Evolutionary conservation across 768 basidiomycete genomes (phyloP).

Genomic region (Suillus bovinus): DNA sequence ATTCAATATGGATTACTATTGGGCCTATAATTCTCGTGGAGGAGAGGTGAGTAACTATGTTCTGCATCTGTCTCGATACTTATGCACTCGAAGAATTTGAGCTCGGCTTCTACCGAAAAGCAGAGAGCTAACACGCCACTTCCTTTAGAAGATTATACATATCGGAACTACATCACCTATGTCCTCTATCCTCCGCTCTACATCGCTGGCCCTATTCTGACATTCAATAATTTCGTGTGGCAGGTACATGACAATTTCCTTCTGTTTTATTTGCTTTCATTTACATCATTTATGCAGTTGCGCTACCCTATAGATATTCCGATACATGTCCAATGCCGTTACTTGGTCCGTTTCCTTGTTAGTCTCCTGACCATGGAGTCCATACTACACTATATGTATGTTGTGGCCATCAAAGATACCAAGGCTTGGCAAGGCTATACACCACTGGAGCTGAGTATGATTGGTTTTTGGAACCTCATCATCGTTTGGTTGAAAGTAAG

Average conservation of each 20-base stretch:
- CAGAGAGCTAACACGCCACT: constrained; percentile 61
- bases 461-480: constrained; percentile 97
- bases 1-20: constrained; percentile 91
- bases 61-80: constrained; percentile 2
- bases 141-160: constrained; percentile 58
- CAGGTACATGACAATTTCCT: constrained; percentile 56
- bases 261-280: not conserved
- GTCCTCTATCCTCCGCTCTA: constrained; percentile 92
- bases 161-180: constrained; percentile 77
- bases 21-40: constrained; percentile 58
- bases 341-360: constrained; percentile 68
- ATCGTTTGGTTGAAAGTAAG: constrained; percentile 94
- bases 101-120: constrained; percentile 48
- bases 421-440: constrained; percentile 80
- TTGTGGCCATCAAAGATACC: constrained; percentile 92
- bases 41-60: constrained; percentile 40
- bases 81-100: constrained; percentile 25
- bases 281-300: constrained; percentile 42
- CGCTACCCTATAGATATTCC: constrained; percentile 55
- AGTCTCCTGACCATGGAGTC: constrained; percentile 86
- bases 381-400: constrained; percentile 92
- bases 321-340: constrained; percentile 44
- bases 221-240: constrained; percentile 94
- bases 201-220: constrained; percentile 94
- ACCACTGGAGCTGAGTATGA: constrained; percentile 82